These are phyloP conservation scores for Plectranthus barbatus DNA, from an alignment of 257 asterid genomes.

Conservation along the genomic window DNA sequence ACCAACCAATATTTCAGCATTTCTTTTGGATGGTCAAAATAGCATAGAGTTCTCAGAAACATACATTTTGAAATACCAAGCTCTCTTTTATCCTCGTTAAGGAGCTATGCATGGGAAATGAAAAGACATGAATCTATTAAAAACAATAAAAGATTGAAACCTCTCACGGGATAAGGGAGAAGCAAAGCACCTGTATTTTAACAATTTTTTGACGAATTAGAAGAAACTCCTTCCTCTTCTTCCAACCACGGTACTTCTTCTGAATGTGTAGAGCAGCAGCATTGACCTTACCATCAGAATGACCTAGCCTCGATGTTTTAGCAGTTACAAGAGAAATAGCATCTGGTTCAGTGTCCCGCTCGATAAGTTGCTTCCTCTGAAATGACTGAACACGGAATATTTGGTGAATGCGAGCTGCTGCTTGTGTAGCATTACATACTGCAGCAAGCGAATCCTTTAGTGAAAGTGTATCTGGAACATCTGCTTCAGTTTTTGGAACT, in stretches of 20 bases:
- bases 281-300: conserved; percentile 42
- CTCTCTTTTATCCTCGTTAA: not conserved
- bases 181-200: conserved; percentile 72
- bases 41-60: not conserved
- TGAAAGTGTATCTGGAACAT: conserved; percentile 64
- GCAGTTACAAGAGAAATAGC: conserved; percentile 53
- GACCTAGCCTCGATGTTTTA: conserved; percentile 51
- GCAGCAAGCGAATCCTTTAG: conserved; percentile 92
- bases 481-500: conserved; percentile 52
- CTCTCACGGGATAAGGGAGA: not conserved
- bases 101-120: not conserved
- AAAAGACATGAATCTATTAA: not conserved
- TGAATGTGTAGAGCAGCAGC: conserved; percentile 82
- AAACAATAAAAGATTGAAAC: not conserved
- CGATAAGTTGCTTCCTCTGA: conserved; percentile 63
- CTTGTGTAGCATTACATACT: conserved; percentile 86
- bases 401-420: conserved; percentile 90
- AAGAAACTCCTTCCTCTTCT: conserved; percentile 69
- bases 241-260: conserved; percentile 95
- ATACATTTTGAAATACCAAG: not conserved
- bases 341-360: conserved; percentile 36
- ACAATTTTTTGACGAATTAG: conserved; percentile 73
- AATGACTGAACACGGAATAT: conserved; percentile 78
- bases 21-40: not conserved
- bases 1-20: not conserved